Percentiles rank a stretch among this genome's conserved stretches.
Evolutionary conservation across 495 filamentous ascomycete species (phyloP).

Genomic region (Parmelia sp.): DNA sequence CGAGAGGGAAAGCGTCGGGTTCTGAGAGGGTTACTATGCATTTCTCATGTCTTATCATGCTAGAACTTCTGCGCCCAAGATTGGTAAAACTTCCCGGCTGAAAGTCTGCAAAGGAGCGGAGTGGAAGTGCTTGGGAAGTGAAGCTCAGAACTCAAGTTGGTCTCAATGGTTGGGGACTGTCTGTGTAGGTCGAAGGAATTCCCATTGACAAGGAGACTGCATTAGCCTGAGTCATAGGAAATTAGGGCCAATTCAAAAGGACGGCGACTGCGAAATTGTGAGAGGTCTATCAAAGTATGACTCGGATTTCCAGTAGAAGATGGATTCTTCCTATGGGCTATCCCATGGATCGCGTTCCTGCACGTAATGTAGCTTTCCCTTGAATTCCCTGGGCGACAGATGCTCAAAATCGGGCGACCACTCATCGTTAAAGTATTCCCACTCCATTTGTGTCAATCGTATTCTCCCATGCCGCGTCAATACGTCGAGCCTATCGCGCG

Average conservation of each 20-base stretch:
- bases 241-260: background rate
- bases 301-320: background rate
- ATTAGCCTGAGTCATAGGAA: background rate
- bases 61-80: too few relatives aligned
- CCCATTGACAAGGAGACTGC: background rate
- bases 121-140: background rate
- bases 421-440: background rate
- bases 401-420: background rate
- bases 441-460: background rate
- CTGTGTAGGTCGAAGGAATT: background rate
- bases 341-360: background rate
- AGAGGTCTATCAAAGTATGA: background rate
- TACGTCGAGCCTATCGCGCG: background rate
- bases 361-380: slow-evolving; percentile 3
- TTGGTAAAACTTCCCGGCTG: too few relatives aligned
- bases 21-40: too few relatives aligned
- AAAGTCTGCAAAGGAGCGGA: too few relatives aligned
- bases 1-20: too few relatives aligned
- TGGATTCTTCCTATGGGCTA: background rate
- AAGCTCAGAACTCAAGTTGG: background rate
- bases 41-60: too few relatives aligned
- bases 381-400: background rate
- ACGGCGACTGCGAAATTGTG: background rate
- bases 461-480: background rate
- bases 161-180: background rate